Base-by-base conservation (phyloP, 1,284 basidiomycete species). In the Fomes fomentarius region DNA sequence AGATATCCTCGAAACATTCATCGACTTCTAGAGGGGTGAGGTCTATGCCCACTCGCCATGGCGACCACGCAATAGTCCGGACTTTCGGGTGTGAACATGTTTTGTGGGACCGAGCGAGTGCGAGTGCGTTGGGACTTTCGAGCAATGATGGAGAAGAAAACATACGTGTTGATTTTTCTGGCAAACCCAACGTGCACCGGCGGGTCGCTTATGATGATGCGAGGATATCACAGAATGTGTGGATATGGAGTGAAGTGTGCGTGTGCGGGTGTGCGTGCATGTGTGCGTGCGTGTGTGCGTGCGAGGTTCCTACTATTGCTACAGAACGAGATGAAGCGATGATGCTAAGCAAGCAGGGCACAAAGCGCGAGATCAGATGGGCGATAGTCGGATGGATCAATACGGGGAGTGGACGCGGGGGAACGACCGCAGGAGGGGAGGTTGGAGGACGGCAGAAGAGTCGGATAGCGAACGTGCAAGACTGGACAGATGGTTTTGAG, bases 171-270 rank as follows among this genome's bases (percentile, higher is more conserved):
- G 46, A 35, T 30, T 24, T 41, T 26, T 58, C 42, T 35, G 47
- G 46, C 58, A 57, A 59, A 50, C 57, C 62, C 56, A 62, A 56
- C 61, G 64, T 62, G 64, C 59, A 37, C 50, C 56, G 58, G 64
- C 62, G 62, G 59, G 57, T 60, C 62, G 64, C 64, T 59, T 66
- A 63, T 66, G 62, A 62, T 60, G 40, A 66, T 63, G 62, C 64
- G 62, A 64, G 62, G 61, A n/a, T 63, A 53, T 54, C 63, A 63
- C 62, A 66, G 54, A 60, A 52, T 52, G 52, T 30, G 50, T 49
- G 53, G 33, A 38, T 41, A 34, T 21, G 37, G 5, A 37, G 31
- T 9, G 24, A 22, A 12, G 30, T 22, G 17, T 31, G 15, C n/a
- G 21, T 21, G 21, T 39, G 38, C 21, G 17, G 5, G 19, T 22